Conservation (phyloP, 768 basidiomycete genomes). For the Hericium alpestre region DNA sequence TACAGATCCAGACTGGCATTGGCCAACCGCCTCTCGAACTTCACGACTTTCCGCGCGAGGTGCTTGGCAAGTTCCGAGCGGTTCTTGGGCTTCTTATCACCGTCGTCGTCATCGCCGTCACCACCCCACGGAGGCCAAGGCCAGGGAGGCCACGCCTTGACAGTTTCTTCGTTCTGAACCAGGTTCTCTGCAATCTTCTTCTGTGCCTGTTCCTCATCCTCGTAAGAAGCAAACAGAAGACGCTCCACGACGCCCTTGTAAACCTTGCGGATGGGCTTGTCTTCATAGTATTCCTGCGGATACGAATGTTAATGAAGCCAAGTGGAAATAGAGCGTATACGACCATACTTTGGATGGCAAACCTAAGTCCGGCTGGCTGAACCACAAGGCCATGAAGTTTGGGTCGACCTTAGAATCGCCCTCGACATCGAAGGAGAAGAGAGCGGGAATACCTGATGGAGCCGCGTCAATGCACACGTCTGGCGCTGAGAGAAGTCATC, state of each 20-base stretch:
- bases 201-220: slow-evolving; percentile 32
- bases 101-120: slow-evolving; percentile 37
- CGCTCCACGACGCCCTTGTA: slow-evolving; percentile 62
- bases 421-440: slow-evolving; percentile 78
- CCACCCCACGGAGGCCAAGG: slow-evolving; percentile 81
- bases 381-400: slow-evolving; percentile 76
- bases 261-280: slow-evolving; percentile 53
- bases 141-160: slow-evolving; percentile 65
- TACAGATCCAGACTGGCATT: slow-evolving; percentile 72
- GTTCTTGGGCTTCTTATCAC: slow-evolving; percentile 32
- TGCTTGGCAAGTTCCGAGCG: slow-evolving; percentile 44
- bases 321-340: background rate
- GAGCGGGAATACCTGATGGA: slow-evolving; percentile 53
- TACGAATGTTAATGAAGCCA: background rate
- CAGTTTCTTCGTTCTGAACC: slow-evolving; percentile 24
- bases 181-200: slow-evolving; percentile 6
- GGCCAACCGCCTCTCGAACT: slow-evolving; percentile 71
- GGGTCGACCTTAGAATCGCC: slow-evolving; percentile 84
- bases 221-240: slow-evolving; percentile 50
- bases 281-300: slow-evolving; percentile 79
- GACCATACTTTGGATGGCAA: slow-evolving; percentile 71
- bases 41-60: slow-evolving; percentile 61
- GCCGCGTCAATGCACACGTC: background rate
- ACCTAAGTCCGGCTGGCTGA: slow-evolving; percentile 70
- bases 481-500: background rate